phyloP scores from a whole-genome alignment of 2,329 filamentous ascomycete species.

The Diaporthe helianthi region DNA sequence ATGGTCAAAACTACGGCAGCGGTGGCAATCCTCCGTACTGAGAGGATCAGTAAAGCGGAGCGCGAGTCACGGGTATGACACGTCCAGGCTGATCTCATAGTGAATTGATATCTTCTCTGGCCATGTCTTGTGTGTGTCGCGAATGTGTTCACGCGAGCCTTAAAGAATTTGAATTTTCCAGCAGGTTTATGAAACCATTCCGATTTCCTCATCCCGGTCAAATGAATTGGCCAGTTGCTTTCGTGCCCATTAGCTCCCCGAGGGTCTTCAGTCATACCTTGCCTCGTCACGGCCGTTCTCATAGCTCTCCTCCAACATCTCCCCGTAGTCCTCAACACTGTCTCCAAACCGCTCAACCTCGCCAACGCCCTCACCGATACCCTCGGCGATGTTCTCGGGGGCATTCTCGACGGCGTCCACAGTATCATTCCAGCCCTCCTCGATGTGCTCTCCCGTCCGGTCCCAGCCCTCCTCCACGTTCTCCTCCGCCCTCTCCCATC shows the following conservation, averaged over 20 bases:
- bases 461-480: conserved; percentile 23
- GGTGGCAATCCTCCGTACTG: conserved; percentile 7
- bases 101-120: neutral
- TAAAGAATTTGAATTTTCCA: neutral
- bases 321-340: conserved; percentile 6
- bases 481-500: conserved; percentile 22
- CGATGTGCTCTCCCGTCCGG: conserved; percentile 38
- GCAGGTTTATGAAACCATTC: too few relatives aligned
- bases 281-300: conserved; percentile 30
- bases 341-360: conserved; percentile 30
- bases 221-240: neutral
- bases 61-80: neutral
- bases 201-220: neutral
- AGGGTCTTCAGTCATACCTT: conserved; percentile 31
- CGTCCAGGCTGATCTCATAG: neutral
- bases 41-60: neutral
- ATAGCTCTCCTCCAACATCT: conserved; percentile 27
- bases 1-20: neutral
- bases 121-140: too few relatives aligned
- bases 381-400: conserved; percentile 29
- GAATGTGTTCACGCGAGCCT: neutral
- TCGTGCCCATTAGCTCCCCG: neutral
- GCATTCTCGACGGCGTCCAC: conserved; percentile 29
- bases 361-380: conserved; percentile 25
- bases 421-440: conserved; percentile 35